These are phyloP conservation scores for Rutstroemia sp. DNA, from an alignment of 2,329 filamentous ascomycete genomes.

Conservation along the genomic window DNA sequence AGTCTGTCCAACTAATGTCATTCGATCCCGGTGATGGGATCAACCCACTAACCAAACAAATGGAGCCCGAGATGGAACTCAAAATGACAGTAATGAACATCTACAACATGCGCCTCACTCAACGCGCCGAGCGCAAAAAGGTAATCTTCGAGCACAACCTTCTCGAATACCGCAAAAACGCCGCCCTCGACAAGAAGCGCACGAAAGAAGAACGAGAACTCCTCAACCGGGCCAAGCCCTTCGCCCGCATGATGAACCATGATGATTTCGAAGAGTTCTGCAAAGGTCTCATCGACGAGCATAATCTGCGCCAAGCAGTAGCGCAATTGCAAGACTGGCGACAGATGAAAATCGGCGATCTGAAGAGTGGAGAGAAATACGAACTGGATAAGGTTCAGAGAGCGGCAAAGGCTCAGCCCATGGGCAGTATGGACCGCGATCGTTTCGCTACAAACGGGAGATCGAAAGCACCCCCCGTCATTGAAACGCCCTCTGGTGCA, in stretches of 20 bases:
- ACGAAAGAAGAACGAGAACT: conserved; percentile 93
- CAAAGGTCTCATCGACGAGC: conserved; percentile 80
- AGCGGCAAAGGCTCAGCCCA: conserved; percentile 60
- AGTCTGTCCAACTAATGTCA: conserved; percentile 96
- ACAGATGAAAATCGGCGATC: conserved; percentile 71
- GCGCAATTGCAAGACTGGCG: conserved; percentile 91
- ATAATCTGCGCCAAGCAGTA: conserved; percentile 86
- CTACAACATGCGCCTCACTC: conserved; percentile 86
- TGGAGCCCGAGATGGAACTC: conserved; percentile 93
- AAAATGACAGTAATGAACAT: conserved; percentile 99
- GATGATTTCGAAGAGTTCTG: conserved; percentile 82
- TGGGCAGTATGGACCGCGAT: conserved; percentile 79
- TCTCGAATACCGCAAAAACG: conserved; percentile 89
- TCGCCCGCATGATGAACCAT: conserved; percentile 93
- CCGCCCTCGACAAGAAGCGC: conserved; percentile 82
- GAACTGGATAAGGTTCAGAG: conserved; percentile 79
- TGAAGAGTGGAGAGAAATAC: conserved; percentile 84
- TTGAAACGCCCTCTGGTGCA: conserved; percentile 67
- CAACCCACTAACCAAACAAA: conserved; percentile 72
- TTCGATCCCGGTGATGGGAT: conserved; percentile 94
- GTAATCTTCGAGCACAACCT: conserved; percentile 94
- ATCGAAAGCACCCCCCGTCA: conserved; percentile 51
- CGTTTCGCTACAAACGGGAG: conserved; percentile 65
- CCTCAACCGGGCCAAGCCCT: conserved; percentile 88
- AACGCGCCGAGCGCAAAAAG: conserved; percentile 89